Evolutionary conservation across 257 asterid genomes (phyloP).

Genomic region (Solanum virginianum): DNA sequence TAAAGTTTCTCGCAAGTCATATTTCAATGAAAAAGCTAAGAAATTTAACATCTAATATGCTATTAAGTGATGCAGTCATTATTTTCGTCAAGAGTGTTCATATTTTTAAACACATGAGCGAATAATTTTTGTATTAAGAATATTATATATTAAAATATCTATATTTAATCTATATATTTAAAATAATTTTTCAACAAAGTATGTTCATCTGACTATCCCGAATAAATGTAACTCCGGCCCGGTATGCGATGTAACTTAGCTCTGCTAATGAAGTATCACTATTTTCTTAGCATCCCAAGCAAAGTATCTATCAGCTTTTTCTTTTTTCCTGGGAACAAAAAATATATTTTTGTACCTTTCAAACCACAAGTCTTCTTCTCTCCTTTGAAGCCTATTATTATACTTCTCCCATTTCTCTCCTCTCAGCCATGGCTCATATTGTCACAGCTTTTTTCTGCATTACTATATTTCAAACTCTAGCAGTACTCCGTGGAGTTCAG

Average conservation of each 20-base stretch:
- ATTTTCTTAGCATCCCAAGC: constrained; percentile 33
- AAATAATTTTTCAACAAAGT: rapidly evolving
- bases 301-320: constrained; percentile 35
- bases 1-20: background rate
- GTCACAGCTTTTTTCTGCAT: constrained; percentile 6
- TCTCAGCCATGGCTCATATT: constrained; percentile 31
- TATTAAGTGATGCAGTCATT: rapidly evolving
- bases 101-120: no score
- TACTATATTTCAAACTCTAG: background rate
- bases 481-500: constrained; percentile 3
- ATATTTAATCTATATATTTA: no score
- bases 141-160: no score
- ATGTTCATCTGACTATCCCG: no score
- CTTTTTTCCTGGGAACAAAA: background rate
- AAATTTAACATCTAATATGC: background rate
- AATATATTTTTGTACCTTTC: background rate
- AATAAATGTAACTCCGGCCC: no score
- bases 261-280: background rate
- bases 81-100: no score
- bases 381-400: background rate
- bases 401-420: background rate
- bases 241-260: background rate
- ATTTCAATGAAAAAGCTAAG: background rate
- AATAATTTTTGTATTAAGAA: no score
- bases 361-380: background rate